Evolutionary conservation across 345 rosid genomes (phyloP), one percentile per base, ranked within the genome.

Genomic region (Melastoma malabathricum): DNA sequence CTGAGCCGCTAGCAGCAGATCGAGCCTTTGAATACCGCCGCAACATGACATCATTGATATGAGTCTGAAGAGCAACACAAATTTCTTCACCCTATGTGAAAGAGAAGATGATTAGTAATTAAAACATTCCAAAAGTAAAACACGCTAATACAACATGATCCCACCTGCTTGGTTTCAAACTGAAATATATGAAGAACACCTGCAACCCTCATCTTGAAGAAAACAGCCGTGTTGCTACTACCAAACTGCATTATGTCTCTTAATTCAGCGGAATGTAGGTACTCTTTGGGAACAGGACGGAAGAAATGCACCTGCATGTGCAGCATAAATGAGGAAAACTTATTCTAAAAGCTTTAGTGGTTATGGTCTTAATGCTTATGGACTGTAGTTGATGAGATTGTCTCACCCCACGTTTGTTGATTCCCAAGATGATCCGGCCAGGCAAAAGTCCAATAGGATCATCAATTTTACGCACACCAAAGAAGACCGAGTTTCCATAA

Each of bases 171-270:
- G 15, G 98, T 84, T 73, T 92, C 98, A 60, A 92, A 92, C 64
- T 92, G 96, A 65, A 92, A 86, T 57, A 87, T 80, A 68, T 92
- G 96, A 67, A 92, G 96, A 64, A 87, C 95, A 56, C 96, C 98
- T 44, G 98, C 98, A 55, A 92, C 98, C 70, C 96, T 77, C 98
- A 92, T 92, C 73, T 87, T 87, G 71, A 87, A 92, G 69, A 87
- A 92, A 39, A 92, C 96, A 60, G 96, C 98, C 59, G 89, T 80
- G 60, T 92, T 87, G 78, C 95, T 92, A 48, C 98, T 92, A 20
- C 98, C 98, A 73, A 92, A 92, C 67, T 87, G 96, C 95, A 92
- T 92, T 67, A 92, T 92, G 69, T 92, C 98, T 69, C 98, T 76
- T 53, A 92, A 56, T 67, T 92, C 96, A 3, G 96, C 92, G 17